Evolutionary conservation across 169 alveolate species (phyloP).

Genomic region (Theileria parva): DNA sequence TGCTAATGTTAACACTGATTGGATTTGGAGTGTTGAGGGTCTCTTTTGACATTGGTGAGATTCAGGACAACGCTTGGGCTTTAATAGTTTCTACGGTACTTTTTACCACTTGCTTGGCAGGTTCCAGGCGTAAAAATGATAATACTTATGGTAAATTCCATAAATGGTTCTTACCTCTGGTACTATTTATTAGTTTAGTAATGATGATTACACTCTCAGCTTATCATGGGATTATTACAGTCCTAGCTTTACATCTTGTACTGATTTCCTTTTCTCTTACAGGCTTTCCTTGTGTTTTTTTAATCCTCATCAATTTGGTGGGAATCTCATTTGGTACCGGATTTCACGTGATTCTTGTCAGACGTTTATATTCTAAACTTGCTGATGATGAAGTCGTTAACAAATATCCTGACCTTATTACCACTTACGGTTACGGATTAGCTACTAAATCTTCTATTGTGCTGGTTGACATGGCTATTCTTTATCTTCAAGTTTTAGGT

Average conservation of each 20-base stretch:
- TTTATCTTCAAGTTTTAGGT: conserved; percentile 24
- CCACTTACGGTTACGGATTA: conserved; percentile 7
- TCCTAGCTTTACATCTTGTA: conserved; percentile 40
- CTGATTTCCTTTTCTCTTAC: conserved; percentile 52
- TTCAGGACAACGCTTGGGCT: conserved; percentile 54
- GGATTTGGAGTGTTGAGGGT: conserved; percentile 55
- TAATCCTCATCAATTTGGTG: neutral
- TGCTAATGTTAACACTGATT: conserved; percentile 25
- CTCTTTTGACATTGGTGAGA: conserved; percentile 19
- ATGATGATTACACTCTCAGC: conserved; percentile 43
- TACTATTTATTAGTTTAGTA: conserved; percentile 27
- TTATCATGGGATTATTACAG: conserved; percentile 49
- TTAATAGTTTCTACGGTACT: conserved; percentile 16
- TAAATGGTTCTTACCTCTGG: conserved; percentile 44
- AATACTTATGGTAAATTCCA: conserved; percentile 10
- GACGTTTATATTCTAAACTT: neutral
- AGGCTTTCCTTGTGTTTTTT: conserved; percentile 39
- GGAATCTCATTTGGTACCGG: conserved; percentile 36
- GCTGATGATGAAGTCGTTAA: neutral
- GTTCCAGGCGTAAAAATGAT: conserved; percentile 15
- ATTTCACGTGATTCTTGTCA: conserved; percentile 27
- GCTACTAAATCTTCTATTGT: conserved; percentile 12
- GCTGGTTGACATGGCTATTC: conserved; percentile 22
- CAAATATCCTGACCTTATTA: neutral
- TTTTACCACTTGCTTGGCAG: conserved; percentile 22